Evolutionary conservation across 352 stramenopile genomes (phyloP).

Genomic region (Thraustotheca clavata): DNA sequence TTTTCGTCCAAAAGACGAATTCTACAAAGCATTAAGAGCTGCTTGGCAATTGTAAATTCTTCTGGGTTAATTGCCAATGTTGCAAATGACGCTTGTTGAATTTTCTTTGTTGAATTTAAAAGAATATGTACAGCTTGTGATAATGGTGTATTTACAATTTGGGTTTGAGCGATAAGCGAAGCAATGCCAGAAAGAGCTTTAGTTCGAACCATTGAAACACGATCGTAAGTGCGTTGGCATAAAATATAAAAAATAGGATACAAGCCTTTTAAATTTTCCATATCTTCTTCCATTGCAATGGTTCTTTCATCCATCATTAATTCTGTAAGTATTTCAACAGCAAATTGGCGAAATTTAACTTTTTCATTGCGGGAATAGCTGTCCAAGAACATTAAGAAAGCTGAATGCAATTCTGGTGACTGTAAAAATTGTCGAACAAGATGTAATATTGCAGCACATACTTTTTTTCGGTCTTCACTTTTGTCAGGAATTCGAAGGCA

Average conservation of each 20-base stretch:
- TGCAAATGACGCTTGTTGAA: background rate
- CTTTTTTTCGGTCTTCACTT: constrained; percentile 37
- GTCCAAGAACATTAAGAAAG: constrained; percentile 51
- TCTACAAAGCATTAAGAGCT: constrained; percentile 61
- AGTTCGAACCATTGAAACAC: constrained; percentile 65
- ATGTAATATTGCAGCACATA: background rate
- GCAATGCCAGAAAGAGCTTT: constrained; percentile 77
- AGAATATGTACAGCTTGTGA: background rate
- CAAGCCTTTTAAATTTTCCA: constrained; percentile 26
- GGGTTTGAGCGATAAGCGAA: background rate
- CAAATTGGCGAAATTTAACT: constrained; percentile 73
- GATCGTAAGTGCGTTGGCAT: constrained; percentile 63
- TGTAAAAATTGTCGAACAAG: constrained; percentile 5
- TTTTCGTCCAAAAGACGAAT: constrained; percentile 72
- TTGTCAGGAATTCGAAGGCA: constrained; percentile 70
- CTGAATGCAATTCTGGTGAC: constrained; percentile 12
- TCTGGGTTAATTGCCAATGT: constrained; percentile 41
- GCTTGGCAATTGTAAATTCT: constrained; percentile 24
- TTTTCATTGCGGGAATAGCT: constrained; percentile 71
- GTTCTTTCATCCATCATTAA: constrained; percentile 49
- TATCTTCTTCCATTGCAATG: background rate
- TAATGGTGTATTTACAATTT: background rate
- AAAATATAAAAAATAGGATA: constrained; percentile 56
- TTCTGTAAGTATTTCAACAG: constrained; percentile 60
- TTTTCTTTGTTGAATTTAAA: background rate